phyloP scores from a whole-genome alignment of 805 yeast genomes.

The Ogataea populi-albae region DNA sequence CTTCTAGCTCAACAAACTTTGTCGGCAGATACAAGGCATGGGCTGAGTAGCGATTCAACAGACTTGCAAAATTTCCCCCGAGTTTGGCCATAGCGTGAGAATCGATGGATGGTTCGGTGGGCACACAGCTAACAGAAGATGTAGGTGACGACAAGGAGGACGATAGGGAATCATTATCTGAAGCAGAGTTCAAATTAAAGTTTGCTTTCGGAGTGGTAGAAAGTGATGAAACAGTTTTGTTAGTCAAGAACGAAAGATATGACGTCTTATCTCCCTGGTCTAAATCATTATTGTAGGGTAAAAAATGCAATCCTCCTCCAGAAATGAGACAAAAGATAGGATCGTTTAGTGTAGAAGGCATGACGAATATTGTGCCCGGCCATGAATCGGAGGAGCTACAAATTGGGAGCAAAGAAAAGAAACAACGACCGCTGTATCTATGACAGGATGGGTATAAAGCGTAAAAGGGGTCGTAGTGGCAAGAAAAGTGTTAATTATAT shows the following conservation, averaged over 20 bases:
- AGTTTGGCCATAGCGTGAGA: not conserved
- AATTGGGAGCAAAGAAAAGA: not conserved
- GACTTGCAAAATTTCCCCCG: slow-evolving; percentile 10
- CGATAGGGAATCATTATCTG: slow-evolving; percentile 15
- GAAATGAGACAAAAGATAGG: slow-evolving; percentile 29
- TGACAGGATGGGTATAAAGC: not conserved
- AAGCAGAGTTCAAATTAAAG: slow-evolving; percentile 9
- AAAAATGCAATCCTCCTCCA: slow-evolving; percentile 27
- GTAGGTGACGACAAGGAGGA: slow-evolving; percentile 10
- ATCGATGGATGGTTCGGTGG: not conserved
- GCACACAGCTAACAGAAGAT: slow-evolving; percentile 1
- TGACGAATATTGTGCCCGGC: not conserved
- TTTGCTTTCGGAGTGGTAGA: slow-evolving; percentile 17
- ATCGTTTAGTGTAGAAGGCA: slow-evolving; percentile 1
- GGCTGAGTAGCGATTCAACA: slow-evolving; percentile 35
- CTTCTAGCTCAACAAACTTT: slow-evolving; percentile 35
- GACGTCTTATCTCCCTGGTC: slow-evolving; percentile 5
- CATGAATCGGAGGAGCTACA: slow-evolving; percentile 1
- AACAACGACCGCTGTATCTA: too few species aligned
- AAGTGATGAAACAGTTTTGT: slow-evolving; percentile 27
- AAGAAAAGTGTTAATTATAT: too few species aligned
- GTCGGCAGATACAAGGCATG: slow-evolving; percentile 51
- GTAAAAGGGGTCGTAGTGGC: not conserved
- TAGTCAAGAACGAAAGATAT: slow-evolving; percentile 24
- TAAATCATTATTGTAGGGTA: slow-evolving; percentile 21